Conservation (phyloP, 2,329 filamentous ascomycete species). For the Apiospora koreana region DNA sequence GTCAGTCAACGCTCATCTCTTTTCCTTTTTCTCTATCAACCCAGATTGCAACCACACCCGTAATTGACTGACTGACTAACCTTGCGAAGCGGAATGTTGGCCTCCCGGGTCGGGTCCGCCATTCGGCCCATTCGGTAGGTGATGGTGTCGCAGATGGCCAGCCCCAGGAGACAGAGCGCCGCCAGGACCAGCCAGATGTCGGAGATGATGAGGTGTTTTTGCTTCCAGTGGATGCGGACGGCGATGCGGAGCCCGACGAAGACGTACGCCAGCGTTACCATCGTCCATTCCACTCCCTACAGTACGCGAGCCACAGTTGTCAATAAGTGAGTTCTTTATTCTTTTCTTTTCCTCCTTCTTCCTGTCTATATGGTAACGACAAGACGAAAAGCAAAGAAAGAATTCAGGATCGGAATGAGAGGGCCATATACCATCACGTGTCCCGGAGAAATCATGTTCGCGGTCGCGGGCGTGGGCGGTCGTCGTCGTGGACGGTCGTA, state of each 20-base stretch:
- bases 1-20: neutral
- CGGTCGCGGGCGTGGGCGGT: neutral
- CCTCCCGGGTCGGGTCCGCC: neutral
- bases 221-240: slow-evolving; percentile 15
- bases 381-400: neutral
- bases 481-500: neutral
- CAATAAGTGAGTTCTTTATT: neutral
- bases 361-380: neutral
- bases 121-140: slow-evolving; percentile 12
- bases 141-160: slow-evolving; percentile 18
- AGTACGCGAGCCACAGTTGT: neutral
- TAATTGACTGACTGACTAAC: neutral
- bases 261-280: slow-evolving; percentile 13
- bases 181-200: slow-evolving; percentile 15
- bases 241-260: slow-evolving; percentile 16
- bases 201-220: slow-evolving; percentile 15
- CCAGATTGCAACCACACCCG: too few relatives aligned
- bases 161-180: slow-evolving; percentile 11
- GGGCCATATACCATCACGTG: neutral
- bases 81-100: slow-evolving; percentile 1
- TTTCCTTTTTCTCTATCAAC: too few relatives aligned
- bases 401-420: neutral
- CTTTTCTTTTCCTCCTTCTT: neutral
- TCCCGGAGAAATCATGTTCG: neutral
- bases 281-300: slow-evolving; percentile 15